Base-by-base conservation (phyloP, 805 yeast genomes). In the Candida silvicultrix region DNA sequence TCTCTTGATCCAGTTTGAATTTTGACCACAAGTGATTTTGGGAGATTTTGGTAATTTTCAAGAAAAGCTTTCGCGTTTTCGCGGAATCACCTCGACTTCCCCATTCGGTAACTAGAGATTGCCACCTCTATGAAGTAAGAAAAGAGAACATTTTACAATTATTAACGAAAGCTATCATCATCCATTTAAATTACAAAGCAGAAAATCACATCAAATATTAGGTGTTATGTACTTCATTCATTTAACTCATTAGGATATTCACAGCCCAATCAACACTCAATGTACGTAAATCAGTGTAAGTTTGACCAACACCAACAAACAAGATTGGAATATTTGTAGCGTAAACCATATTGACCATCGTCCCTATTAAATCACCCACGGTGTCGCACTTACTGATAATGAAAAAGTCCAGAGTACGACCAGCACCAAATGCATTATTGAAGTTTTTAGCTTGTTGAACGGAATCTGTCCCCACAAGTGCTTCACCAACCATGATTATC, bases 401-500 rank as follows among this genome's bases (percentile, higher is more conserved):
- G 68, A 92, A 94, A 62, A 90, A 94, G 64, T 94, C 97, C 39
- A 92, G 69, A 37, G 78, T 74, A 45, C 98, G 71, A 35, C 74
- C 77, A 46, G 83, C 81, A 19, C 98, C 98, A 67, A 94, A 92
- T 0, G 97, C 97, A 55, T 81, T 80, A 62, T 92, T 90, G 70
- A 92, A 92, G 62, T 94, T 90, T 44, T 80, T 79, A 0, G 98
- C 98, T 64, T 92, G 99, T 64, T 85, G 85, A 3, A 94, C 97
- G 1, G 97, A 88, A 62, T 92, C 99, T 0, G 98, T 90, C 16
- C 99, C 99, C 1, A 92, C 98, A 35, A 92, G 71, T 0, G 99
- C 99, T 66, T 92, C 99, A 38, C 97, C 98, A 18, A 92, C 99
- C 98, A 94, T 94, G 60, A 92, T 90, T 57, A 92, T 92, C 64